Conservation (phyloP, 1,284 basidiomycete species). For the Trametes sp. region DNA sequence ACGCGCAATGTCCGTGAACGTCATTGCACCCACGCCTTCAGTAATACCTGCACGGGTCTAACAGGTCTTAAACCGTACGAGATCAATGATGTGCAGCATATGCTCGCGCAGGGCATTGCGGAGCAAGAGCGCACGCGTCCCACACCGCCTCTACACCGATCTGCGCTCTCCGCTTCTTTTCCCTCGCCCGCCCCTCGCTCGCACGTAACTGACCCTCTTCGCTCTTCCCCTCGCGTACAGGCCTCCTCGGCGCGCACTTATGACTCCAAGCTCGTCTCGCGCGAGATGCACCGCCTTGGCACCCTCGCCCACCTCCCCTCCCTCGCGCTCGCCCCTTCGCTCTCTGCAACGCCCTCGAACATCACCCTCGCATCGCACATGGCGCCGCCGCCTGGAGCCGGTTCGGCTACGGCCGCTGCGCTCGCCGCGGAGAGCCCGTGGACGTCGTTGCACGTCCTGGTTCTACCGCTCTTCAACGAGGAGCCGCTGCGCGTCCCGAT, state of each 20-base stretch:
- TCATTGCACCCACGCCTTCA: neutral
- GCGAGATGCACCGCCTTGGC: conserved; percentile 82
- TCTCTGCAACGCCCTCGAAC: conserved; percentile 48
- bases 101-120: neutral
- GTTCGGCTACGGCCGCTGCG: conserved; percentile 1
- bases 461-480: conserved; percentile 92
- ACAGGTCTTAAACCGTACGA: neutral
- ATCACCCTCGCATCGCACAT: conserved; percentile 34
- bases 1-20: neutral
- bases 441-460: conserved; percentile 84
- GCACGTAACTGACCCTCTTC: conserved; percentile 11
- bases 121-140: neutral
- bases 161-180: conserved; percentile 10
- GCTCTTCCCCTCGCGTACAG: conserved; percentile 16
- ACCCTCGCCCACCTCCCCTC: conserved; percentile 57
- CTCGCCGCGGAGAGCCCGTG: conserved; percentile 69
- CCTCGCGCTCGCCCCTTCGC: conserved; percentile 47
- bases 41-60: too few relatives aligned
- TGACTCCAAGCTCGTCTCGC: conserved; percentile 73
- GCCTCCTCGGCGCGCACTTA: conserved; percentile 70
- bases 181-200: conserved; percentile 15
- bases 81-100: neutral
- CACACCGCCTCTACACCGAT: conserved; percentile 1
- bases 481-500: conserved; percentile 89
- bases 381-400: conserved; percentile 19